Evolutionary conservation across 192 early-diverging fungal genomes (phyloP).

Genomic region (Backusella westeae): DNA sequence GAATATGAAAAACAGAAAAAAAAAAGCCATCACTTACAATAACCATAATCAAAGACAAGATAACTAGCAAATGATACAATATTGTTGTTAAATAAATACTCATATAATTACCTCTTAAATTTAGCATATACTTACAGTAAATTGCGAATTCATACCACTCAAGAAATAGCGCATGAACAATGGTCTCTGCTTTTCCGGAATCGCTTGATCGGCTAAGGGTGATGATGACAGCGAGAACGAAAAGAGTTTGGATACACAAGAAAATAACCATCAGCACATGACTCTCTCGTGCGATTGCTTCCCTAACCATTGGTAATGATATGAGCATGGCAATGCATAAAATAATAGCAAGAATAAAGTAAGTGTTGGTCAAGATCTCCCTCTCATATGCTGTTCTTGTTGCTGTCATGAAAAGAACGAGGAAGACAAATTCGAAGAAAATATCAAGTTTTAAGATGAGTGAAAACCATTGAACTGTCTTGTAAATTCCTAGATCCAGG

Average conservation of each 20-base stretch:
- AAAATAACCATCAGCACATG: background rate
- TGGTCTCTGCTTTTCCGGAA: background rate
- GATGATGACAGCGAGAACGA: background rate
- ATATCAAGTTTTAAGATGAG: background rate
- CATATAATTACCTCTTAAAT: background rate
- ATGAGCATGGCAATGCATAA: background rate
- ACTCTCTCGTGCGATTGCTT: background rate
- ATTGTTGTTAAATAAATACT: background rate
- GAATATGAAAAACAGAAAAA: background rate
- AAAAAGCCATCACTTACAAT: background rate
- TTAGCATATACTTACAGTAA: background rate
- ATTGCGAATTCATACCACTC: constrained; percentile 3
- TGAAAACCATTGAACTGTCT: constrained; percentile 5
- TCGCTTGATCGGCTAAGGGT: background rate
- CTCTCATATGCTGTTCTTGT: background rate
- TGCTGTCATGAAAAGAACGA: background rate
- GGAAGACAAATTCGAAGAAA: background rate
- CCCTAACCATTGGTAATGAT: background rate
- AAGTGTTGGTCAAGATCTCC: background rate
- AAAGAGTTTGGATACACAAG: background rate
- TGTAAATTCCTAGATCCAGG: background rate
- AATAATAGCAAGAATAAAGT: background rate
- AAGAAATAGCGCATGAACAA: background rate
- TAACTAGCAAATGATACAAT: background rate
- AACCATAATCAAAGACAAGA: background rate